A percentile compares a stretch with the other conserved stretches of the same genome.
Conservation (phyloP, 352 stramenopile genomes). For the Globisporangium camurandrum region DNA sequence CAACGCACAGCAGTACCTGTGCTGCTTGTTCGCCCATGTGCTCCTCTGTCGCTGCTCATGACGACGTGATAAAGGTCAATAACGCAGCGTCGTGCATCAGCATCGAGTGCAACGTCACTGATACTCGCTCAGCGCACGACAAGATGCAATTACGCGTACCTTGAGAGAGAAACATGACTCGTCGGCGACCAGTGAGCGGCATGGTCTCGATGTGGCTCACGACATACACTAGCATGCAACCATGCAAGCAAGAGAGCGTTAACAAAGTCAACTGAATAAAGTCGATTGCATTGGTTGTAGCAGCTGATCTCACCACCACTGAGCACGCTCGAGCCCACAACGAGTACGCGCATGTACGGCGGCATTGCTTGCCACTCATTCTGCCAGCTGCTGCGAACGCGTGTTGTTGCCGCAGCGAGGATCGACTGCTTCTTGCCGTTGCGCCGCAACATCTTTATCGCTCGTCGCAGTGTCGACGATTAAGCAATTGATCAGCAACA, state of each 20-base stretch:
- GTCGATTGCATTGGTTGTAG: too few relatives aligned
- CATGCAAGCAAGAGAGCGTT: not conserved
- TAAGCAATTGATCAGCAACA: too few relatives aligned
- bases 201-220: constrained; percentile 55
- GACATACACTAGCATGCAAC: constrained; percentile 17
- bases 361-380: constrained; percentile 30
- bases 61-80: not conserved
- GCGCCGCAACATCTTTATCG: too few relatives aligned
- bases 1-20: not conserved
- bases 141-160: constrained; percentile 10
- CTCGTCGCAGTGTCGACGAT: too few relatives aligned
- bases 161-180: constrained; percentile 58
- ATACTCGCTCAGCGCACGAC: too few relatives aligned
- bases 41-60: constrained; percentile 26
- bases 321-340: constrained; percentile 8
- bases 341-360: constrained; percentile 24
- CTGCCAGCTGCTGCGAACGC: constrained; percentile 13
- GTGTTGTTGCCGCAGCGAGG: too few relatives aligned
- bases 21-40: constrained; percentile 39
- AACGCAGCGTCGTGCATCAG: not conserved
- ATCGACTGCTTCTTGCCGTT: too few relatives aligned
- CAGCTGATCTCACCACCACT: constrained; percentile 3
- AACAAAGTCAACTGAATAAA: not conserved
- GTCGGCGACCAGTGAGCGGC: constrained; percentile 38
- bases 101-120: too few relatives aligned